Base-by-base conservation (phyloP, 2,329 filamentous ascomycete genomes). In the Monilinia aucupariae region DNA sequence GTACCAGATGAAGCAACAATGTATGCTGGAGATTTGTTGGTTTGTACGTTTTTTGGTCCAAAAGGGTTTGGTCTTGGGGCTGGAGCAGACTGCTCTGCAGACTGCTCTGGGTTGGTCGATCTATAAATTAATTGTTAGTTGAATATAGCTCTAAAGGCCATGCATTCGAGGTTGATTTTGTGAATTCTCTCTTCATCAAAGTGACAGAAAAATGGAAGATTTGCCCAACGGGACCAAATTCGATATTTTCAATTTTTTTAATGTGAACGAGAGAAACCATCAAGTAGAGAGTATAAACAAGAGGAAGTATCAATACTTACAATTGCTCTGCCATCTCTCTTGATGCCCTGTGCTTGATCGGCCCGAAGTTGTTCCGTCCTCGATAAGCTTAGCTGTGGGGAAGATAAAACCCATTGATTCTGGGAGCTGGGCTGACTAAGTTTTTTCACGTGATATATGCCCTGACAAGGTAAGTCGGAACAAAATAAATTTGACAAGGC, bases 401-500 rank as follows among this genome's bases (percentile, higher is more conserved):
- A 63, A 49, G 6, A 30, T 30, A n/a, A 41, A 30, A 37, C 47
- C 43, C 34, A 48, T 39, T 10, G 13, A 15, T 15, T 15, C 2
- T 39, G 37, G 5, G 12, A 39, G 37, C 15, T 15, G 13, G 15
- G 37, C 37, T 39, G 37, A 39, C 13, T 39, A 39, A 39, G 3
- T 15, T 4, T 39, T 39, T 0, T 39, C 37, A 15, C 37, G 37
- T 39, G 37, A 17, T 17, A 4, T 37, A 12, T 4, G 34, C 12
- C 37, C 13, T 39, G 34, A 12, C 9, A 2, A 9, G 34, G 34
- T 43, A 37, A 41, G 39, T 20, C 30, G 49, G 20, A 8, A 45
- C n/a, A n/a, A n/a, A 54, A 54, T 37, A 45, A 55, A 25, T 39
- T 55, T 39, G 53, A 60, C 56, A 60, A 64, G 54, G 63, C 49